Evolutionary conservation across 768 basidiomycete genomes (phyloP), one percentile per base, ranked within the genome.

Genomic region (Amanita molliuscula): DNA sequence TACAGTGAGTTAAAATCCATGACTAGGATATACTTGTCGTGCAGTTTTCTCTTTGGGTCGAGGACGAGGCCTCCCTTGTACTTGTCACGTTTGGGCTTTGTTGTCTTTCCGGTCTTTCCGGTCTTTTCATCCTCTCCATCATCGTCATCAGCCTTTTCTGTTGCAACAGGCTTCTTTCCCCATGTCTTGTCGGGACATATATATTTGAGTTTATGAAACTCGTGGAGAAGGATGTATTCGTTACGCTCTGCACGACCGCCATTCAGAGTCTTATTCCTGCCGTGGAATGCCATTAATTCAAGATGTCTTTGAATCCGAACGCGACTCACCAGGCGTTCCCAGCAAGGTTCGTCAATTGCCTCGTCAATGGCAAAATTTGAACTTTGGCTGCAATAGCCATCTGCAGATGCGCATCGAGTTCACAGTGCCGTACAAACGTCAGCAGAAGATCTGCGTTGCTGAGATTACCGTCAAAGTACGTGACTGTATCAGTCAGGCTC

Each of bases 1-100:
- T 99, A 99, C 50, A 99, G 74, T 53, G 93, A 96, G 67, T 99
- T 99, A 82, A 98, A 99, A 65, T 99, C 96, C 96, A 99, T 99
- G 66, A 99, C 96, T 15, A 99, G 76, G 65, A 98, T 88, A 62
- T 76, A 96, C 58, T 84, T 94, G 71, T 98, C 96, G 89, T 91
- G 98, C 35, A 99, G 71, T 9, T 94, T 91, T 48, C 89, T 75
- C 68, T 96, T 94, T 2, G 96, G 96, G 52, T 96, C 90, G 55
- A 99, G 93, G 16, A 99, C 96, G 47, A 98, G 75, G 65, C 96
- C 96, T 63, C 96, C 96, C 68, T 98, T 96, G 72, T 91, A 99
- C 68, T 97, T 98, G 68, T 97, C 95, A 45, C 82, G 80, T 61
- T 84, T 89, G 37, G 72, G 69, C 58, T 89, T 89, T 26, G 69